These are phyloP conservation scores for Amaranthus tricolor DNA, from an alignment of 179 eudicot species.

Conservation along the genomic window DNA sequence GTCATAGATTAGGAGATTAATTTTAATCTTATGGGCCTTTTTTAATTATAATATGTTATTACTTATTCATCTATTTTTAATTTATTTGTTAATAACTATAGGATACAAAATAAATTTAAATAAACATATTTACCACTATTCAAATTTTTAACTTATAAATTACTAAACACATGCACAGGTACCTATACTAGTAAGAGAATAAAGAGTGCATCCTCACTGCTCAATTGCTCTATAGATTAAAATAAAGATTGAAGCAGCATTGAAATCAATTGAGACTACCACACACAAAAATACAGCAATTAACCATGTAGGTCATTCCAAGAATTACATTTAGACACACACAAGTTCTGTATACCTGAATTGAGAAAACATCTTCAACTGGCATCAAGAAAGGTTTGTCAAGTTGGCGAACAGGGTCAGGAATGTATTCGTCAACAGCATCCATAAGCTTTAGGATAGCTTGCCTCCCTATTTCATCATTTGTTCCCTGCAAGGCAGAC, in stretches of 20 bases:
- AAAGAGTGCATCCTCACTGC: neutral
- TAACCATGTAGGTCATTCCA: neutral
- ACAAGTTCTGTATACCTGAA: conserved; percentile 48
- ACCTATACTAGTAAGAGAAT: too few species aligned
- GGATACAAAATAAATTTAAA: too few species aligned
- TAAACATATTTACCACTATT: too few species aligned
- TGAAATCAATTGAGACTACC: neutral
- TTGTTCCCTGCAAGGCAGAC: conserved; percentile 89
- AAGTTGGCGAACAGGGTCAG: conserved; percentile 86
- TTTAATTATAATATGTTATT: too few species aligned
- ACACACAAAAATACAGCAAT: neutral
- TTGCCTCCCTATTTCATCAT: conserved; percentile 87
- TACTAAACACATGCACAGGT: too few species aligned
- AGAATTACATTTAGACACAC: neutral
- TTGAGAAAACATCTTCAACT: conserved; percentile 83
- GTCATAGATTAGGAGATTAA: too few species aligned
- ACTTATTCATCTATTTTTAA: too few species aligned
- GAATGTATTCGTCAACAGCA: conserved; percentile 92
- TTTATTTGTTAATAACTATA: too few species aligned
- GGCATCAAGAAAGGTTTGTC: conserved; percentile 95
- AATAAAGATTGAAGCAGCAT: neutral
- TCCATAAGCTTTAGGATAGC: conserved; percentile 93
- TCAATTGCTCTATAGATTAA: neutral
- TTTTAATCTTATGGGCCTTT: too few species aligned
- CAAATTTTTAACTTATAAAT: too few species aligned